Percentiles rank a stretch among this genome's conserved stretches.
Conservation (phyloP, 345 rosid genomes). For the Gossypioides kirkii region DNA sequence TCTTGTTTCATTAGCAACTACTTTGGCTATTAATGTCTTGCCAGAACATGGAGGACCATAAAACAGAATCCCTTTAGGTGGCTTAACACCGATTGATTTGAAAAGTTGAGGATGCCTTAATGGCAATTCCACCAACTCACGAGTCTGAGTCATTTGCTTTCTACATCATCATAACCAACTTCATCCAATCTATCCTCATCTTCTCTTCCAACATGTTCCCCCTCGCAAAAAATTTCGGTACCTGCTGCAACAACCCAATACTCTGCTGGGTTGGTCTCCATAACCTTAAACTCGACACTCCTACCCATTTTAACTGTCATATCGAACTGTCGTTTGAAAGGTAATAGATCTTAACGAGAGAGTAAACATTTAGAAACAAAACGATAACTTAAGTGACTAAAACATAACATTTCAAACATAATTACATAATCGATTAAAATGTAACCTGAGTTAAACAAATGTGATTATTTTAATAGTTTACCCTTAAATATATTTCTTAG, state of each 20-base stretch:
- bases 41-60: constrained; percentile 59
- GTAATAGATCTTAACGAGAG: no score
- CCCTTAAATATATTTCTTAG: no score
- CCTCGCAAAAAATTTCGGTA: constrained; percentile 68
- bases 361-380: no score
- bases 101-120: constrained; percentile 70
- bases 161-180: constrained; percentile 74
- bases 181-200: constrained; percentile 70
- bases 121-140: constrained; percentile 68
- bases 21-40: constrained; percentile 63
- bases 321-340: no score
- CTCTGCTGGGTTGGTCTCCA: constrained; percentile 53
- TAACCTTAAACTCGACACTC: constrained; percentile 62
- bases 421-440: no score
- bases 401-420: no score
- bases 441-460: no score
- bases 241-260: constrained; percentile 72
- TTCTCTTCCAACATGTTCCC: constrained; percentile 63
- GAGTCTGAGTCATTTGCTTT: constrained; percentile 72
- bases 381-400: no score
- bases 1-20: constrained; percentile 69
- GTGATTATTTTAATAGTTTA: no score
- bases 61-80: constrained; percentile 66
- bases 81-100: constrained; percentile 68
- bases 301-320: no score